Conservation (phyloP, 2,329 filamentous ascomycete species). For the Stagonosporopsis vannaccii region DNA sequence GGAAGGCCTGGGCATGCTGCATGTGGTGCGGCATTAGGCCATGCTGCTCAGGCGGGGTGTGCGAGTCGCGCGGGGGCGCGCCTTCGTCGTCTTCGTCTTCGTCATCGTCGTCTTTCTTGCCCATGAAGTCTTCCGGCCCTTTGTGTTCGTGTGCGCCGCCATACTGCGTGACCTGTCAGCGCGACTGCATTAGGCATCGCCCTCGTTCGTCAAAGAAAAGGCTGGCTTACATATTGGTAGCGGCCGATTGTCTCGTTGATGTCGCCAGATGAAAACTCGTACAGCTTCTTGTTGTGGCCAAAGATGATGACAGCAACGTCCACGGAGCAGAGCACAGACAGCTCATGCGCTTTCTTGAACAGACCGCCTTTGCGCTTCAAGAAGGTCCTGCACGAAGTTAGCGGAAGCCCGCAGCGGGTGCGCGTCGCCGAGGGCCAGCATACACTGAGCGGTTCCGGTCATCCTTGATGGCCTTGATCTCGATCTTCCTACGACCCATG, state of each 20-base stretch:
- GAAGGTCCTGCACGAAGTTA: slow-evolving; percentile 75
- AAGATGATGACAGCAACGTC: slow-evolving; percentile 99
- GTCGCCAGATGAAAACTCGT: slow-evolving; percentile 94
- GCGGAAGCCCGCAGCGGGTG: slow-evolving; percentile 27
- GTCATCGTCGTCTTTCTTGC: slow-evolving; percentile 75
- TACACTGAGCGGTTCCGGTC: slow-evolving; percentile 98
- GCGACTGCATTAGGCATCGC: slow-evolving; percentile 33
- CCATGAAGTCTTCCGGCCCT: slow-evolving; percentile 89
- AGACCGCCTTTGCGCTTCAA: slow-evolving; percentile 97
- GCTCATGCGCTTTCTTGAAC: slow-evolving; percentile 99
- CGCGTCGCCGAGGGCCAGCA: slow-evolving; percentile 49
- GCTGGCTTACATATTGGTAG: slow-evolving; percentile 83
- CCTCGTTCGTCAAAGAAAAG: slow-evolving; percentile 3
- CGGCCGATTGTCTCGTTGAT: slow-evolving; percentile 89
- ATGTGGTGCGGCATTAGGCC: slow-evolving; percentile 59
- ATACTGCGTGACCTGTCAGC: slow-evolving; percentile 66
- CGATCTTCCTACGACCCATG: slow-evolving; percentile 99
- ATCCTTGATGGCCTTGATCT: slow-evolving; percentile 99
- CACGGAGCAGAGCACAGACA: slow-evolving; percentile 96
- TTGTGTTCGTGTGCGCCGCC: slow-evolving; percentile 95
- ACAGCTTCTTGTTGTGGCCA: slow-evolving; percentile 97
- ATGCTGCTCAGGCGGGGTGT: slow-evolving; percentile 66
- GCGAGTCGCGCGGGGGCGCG: slow-evolving; percentile 74
- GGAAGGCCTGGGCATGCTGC: slow-evolving; percentile 68
- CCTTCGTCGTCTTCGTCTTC: slow-evolving; percentile 80